Conservation (phyloP, 2,329 filamentous ascomycete genomes). For the Sporothrix brasiliensis region DNA sequence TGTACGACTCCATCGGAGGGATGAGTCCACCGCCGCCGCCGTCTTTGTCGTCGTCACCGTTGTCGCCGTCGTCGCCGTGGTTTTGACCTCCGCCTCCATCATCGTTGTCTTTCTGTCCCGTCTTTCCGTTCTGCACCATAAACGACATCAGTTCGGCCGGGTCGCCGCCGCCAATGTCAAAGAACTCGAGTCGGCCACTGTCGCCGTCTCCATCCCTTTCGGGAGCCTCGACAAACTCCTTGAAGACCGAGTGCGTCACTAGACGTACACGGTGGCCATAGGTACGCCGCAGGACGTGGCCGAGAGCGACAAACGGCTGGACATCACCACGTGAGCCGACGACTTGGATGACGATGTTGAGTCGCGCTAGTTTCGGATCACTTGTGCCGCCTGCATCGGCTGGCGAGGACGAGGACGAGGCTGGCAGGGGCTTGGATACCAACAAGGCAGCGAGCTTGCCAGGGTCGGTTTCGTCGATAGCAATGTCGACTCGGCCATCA, state of each 20-base stretch:
- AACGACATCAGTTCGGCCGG: slow-evolving; percentile 80
- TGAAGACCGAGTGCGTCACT: slow-evolving; percentile 72
- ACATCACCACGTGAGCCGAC: slow-evolving; percentile 75
- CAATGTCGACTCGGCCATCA: slow-evolving; percentile 78
- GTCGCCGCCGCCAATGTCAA: slow-evolving; percentile 70
- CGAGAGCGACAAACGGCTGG: slow-evolving; percentile 73
- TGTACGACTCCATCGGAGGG: slow-evolving; percentile 76
- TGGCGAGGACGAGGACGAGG: slow-evolving; percentile 46
- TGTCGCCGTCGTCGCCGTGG: not conserved
- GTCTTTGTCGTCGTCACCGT: not conserved
- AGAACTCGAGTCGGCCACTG: slow-evolving; percentile 65
- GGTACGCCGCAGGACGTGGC: slow-evolving; percentile 63
- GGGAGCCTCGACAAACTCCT: slow-evolving; percentile 68
- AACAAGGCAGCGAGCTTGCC: slow-evolving; percentile 67
- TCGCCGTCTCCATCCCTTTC: slow-evolving; percentile 38
- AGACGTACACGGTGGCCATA: slow-evolving; percentile 73
- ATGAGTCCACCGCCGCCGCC: slow-evolving; percentile 63
- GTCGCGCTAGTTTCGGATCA: slow-evolving; percentile 52
- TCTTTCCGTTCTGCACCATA: slow-evolving; percentile 79
- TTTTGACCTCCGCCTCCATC: not conserved
- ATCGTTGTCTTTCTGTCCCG: not conserved
- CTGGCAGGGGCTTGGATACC: slow-evolving; percentile 60
- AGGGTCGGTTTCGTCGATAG: slow-evolving; percentile 70
- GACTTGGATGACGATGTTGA: slow-evolving; percentile 75
- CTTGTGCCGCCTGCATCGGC: slow-evolving; percentile 25